Evolutionary conservation across 805 yeast genomes (phyloP).

Genomic region (Wickerhamomyces rabaulensis): DNA sequence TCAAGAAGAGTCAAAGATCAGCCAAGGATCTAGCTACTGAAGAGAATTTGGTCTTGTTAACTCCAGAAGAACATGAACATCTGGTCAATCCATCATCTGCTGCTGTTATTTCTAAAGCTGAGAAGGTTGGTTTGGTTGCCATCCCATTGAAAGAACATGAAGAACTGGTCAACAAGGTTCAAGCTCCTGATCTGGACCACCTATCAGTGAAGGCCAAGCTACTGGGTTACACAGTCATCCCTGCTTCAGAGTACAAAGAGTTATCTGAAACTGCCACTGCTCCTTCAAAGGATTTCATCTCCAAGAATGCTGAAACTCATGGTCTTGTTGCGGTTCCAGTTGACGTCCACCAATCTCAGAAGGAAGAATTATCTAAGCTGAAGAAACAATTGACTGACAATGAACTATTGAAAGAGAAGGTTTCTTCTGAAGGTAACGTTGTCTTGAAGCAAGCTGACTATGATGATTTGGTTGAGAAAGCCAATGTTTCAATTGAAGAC

Average conservation of each 20-base stretch:
- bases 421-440: conserved; percentile 16
- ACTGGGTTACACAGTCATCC: conserved; percentile 19
- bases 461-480: conserved; percentile 12
- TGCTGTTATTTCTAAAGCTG: conserved; percentile 1
- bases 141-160: conserved; percentile 10
- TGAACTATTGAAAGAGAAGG: conserved; percentile 24
- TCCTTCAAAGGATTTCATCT: conserved; percentile 10
- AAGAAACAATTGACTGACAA: conserved; percentile 21
- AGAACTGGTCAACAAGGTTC: conserved; percentile 3
- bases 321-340: conserved; percentile 8
- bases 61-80: conserved; percentile 14
- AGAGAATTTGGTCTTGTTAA: conserved; percentile 21
- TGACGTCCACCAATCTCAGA: conserved; percentile 7
- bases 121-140: conserved; percentile 6
- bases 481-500: conserved; percentile 7
- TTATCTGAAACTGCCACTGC: neutral
- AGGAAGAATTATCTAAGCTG: conserved; percentile 15
- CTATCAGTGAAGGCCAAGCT: conserved; percentile 6
- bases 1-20: conserved; percentile 5
- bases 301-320: conserved; percentile 1
- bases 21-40: conserved; percentile 17
- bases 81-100: conserved; percentile 14
- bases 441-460: conserved; percentile 10
- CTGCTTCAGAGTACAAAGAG: conserved; percentile 8
- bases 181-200: conserved; percentile 8